These are phyloP conservation scores for Ustilago xerochloae DNA, from an alignment of 1,284 basidiomycete species.

Conservation along the genomic window DNA sequence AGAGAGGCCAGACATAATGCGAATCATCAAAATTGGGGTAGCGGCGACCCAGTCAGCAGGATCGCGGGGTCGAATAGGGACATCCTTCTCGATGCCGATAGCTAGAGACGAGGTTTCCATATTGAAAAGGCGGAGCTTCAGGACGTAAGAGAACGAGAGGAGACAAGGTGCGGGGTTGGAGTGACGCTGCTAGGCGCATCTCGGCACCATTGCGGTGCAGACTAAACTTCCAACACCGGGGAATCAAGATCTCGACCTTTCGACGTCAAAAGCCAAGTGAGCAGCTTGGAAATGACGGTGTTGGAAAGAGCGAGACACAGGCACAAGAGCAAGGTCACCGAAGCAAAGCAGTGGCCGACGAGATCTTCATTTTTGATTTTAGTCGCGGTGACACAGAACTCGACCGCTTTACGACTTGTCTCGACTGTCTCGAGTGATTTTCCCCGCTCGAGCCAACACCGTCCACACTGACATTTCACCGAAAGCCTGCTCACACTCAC, in stretches of 20 bases:
- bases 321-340: slow-evolving; percentile 3
- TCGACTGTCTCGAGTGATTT: slow-evolving; percentile 3
- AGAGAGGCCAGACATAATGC: not conserved
- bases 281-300: not conserved
- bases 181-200: slow-evolving; percentile 22
- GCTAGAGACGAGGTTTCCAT: not conserved
- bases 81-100: not conserved
- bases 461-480: slow-evolving; percentile 10
- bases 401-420: too few species aligned
- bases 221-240: slow-evolving; percentile 13
- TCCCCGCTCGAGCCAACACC: slow-evolving; percentile 32
- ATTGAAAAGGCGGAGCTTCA: slow-evolving; percentile 17
- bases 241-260: slow-evolving; percentile 13
- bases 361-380: not conserved
- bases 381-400: too few species aligned
- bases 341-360: not conserved
- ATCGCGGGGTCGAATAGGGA: not conserved
- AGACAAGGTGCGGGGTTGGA: not conserved
- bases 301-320: not conserved
- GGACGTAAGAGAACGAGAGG: slow-evolving; percentile 10
- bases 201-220: slow-evolving; percentile 27
- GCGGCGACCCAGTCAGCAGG: not conserved
- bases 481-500: too few species aligned
- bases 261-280: slow-evolving; percentile 2
- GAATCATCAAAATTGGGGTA: not conserved